Evolutionary conservation across 2,329 filamentous ascomycete genomes (phyloP).

Genomic region (Drechslerella stenobrocha): DNA sequence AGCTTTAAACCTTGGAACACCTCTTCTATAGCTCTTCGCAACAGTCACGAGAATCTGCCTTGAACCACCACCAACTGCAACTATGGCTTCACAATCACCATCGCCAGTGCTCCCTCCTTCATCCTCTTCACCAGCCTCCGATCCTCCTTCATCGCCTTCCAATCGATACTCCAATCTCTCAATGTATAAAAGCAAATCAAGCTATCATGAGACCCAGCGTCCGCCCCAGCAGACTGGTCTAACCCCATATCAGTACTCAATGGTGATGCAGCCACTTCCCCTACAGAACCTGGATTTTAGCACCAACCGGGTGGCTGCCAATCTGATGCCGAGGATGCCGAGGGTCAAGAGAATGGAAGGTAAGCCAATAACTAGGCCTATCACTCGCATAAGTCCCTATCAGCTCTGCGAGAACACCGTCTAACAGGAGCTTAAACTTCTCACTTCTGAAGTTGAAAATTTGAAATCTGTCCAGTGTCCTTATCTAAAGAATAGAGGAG

Average conservation of each 20-base stretch:
- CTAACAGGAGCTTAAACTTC: too few species aligned
- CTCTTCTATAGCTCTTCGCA: too few species aligned
- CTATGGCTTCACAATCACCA: neutral
- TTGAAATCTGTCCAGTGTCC: slow-evolving; percentile 26
- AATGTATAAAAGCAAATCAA: neutral
- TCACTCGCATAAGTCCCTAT: too few species aligned
- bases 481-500: slow-evolving; percentile 20
- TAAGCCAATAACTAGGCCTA: too few species aligned
- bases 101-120: slow-evolving; percentile 12
- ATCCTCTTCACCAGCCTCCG: neutral
- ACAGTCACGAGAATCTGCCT: too few species aligned
- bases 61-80: neutral
- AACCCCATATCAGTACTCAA: slow-evolving; percentile 35
- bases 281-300: neutral
- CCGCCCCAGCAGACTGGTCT: neutral
- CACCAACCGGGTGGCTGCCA: neutral
- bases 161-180: neutral
- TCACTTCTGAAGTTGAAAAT: neutral
- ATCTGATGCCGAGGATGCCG: neutral
- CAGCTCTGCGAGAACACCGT: too few species aligned
- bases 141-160: slow-evolving; percentile 9
- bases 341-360: slow-evolving; percentile 4
- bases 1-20: too few species aligned
- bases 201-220: neutral
- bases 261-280: slow-evolving; percentile 17